Base-by-base conservation (phyloP, 257 asterid species). In the Lithospermum erythrorhizon region DNA sequence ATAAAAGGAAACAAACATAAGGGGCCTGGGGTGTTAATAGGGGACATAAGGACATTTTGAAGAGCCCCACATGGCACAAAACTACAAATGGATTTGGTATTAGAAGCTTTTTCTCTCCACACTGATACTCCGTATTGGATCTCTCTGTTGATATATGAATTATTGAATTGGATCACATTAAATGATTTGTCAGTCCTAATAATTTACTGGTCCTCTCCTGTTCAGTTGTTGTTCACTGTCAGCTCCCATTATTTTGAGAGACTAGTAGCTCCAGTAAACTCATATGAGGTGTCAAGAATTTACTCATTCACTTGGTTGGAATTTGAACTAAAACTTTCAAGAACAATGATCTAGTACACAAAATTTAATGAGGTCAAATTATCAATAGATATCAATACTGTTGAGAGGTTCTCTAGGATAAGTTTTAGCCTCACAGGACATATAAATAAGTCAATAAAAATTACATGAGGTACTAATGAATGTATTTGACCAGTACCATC, bases 41-140 rank as follows among this genome's bases (percentile, higher is more conserved):
- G 53, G 74, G 64, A 52, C 48, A 23, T 55, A 17, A 64, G 32
- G 70, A 59, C 74, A 22, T 11, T 23, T 59, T 55, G 16, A 11
- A 48, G 20, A 54, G 56, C 21, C 65, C 70, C 70, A 65, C 69
- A 53, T 13, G 57, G 32, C 63, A 45, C 29, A 8, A 27, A 30
- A 49, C 54, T 29, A 62, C 62, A 62, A 9, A 35, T 19, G 25
- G 30, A 61, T 47, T 14, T 57, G 45, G 25, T 24, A 53, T 21
- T 37, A 2, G 30, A 47, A 61, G 24, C 23, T 61, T 68, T 57
- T 14, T 48, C 32, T 3, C 16, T n/a, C 61, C 17, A 56, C 35
- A 37, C 51, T 21, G 1, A 48, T 37, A 11, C 14, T 53, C 21
- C 17, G 21, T 59, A 35, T 18, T 10, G 1, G 21, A 24, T 56